Evolutionary conservation across 2,329 filamentous ascomycete species (phyloP), one percentile per base, ranked within the genome.

Genomic region (Torrubiellomyces zombiae): DNA sequence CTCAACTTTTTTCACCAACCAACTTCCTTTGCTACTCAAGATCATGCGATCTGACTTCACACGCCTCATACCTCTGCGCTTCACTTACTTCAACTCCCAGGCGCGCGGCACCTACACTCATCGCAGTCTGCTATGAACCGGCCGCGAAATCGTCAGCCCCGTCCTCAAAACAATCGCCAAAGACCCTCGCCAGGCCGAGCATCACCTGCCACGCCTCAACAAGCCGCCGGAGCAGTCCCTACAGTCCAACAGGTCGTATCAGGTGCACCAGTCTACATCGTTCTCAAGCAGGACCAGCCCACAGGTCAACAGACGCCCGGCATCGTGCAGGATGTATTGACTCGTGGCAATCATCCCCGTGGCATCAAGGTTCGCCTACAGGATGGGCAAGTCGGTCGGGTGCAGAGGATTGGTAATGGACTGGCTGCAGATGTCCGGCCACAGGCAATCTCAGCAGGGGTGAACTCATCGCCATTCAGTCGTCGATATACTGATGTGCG

Each of bases 321-420:
- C 14, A 48, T 59, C 5, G 68, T 86, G 2, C 59, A 62, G 26
- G 67, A 81, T 22, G 47, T 85, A 0, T 56, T 86, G 23, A 85
- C 78, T 3, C 57, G 66, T 2, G 75, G 76, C 14, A 68, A 85
- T 36, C 79, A 86, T 39, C 75, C 76, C 3, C 63, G 75, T 7
- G 79, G 79, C 18, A 79, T 85, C 53, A 86, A 85, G 47, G 77
- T 85, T 14, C 67, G 78, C 3, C 56, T 86, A 5, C 51, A 55
- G 2, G 75, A 79, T 44, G 78, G 78, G 2, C 60, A 75, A 14
- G 67, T 86, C 3, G 79, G 79, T 2, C 56, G 79, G 10, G 79
- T 86, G 15, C 79, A 85, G 47, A 55, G 60, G 21, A 60, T 80
- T 47, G 55, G 49, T 10, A 27, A 42, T 21, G 32, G 31, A 20